Conservation (phyloP, 2,329 filamentous ascomycete species). For the Venturia effusa region DNA sequence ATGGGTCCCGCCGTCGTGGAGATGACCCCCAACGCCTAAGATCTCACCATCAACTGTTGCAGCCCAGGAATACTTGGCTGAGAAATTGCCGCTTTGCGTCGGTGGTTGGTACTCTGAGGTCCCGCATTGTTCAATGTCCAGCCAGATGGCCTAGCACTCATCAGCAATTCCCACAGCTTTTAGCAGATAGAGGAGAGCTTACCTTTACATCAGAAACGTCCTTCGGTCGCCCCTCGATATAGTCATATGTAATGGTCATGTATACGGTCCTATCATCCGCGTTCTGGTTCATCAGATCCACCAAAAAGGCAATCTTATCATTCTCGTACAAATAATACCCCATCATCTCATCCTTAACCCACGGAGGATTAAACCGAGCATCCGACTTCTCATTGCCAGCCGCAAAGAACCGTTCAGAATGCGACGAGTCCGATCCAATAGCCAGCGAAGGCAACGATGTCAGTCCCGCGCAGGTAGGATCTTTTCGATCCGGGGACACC, state of each 20-base stretch:
- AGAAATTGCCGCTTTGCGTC: not conserved
- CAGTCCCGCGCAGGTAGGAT: not conserved
- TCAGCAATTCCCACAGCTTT: constrained; percentile 9
- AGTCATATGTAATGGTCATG: constrained; percentile 11
- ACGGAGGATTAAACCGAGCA: not conserved
- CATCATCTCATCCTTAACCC: not conserved
- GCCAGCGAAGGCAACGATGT: not conserved
- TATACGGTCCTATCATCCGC: constrained; percentile 9
- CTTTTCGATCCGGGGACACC: not conserved
- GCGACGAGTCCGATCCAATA: not conserved
- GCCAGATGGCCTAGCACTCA: constrained; percentile 9
- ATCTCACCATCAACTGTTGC: constrained; percentile 11
- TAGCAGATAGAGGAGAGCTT: too few species aligned
- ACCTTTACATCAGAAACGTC: too few species aligned
- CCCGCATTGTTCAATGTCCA: constrained; percentile 7
- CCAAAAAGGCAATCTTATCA: constrained; percentile 7
- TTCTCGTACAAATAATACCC: not conserved
- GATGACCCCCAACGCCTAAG: not conserved
- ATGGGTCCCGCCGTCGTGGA: not conserved
- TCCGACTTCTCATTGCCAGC: constrained; percentile 5
- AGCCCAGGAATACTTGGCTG: not conserved
- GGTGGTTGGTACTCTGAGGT: constrained; percentile 1
- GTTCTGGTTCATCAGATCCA: constrained; percentile 12
- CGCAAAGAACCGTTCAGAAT: not conserved
- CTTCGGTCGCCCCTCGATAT: not conserved